These are phyloP conservation scores for Salvia miltiorrhiza DNA, from an alignment of 257 asterid species.

Conservation along the genomic window DNA sequence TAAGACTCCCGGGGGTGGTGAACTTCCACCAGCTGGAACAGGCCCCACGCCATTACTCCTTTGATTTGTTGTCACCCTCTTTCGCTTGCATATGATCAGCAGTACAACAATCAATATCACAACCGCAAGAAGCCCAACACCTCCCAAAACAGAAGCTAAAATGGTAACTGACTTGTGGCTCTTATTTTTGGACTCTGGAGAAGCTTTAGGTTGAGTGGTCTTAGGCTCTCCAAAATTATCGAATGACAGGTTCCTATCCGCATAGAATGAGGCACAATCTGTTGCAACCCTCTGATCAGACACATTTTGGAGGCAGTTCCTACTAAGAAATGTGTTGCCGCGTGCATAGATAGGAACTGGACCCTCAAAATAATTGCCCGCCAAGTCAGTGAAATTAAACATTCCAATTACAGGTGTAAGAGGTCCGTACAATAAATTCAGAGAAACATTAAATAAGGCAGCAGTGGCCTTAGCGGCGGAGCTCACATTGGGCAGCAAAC, in stretches of 20 bases:
- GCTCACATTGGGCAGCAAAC: constrained; percentile 52
- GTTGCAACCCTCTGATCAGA: constrained; percentile 49
- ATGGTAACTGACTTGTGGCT: constrained; percentile 41
- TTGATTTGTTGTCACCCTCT: constrained; percentile 44
- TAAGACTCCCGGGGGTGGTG: constrained; percentile 44
- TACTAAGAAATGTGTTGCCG: constrained; percentile 30
- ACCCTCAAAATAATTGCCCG: constrained; percentile 83
- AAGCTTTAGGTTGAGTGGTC: constrained; percentile 35
- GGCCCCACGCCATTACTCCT: constrained; percentile 62
- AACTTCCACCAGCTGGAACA: constrained; percentile 49
- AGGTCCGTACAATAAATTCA: constrained; percentile 65
- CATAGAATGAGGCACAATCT: constrained; percentile 71
- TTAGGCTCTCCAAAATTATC: constrained; percentile 77
- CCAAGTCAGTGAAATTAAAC: constrained; percentile 51
- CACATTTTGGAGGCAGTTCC: constrained; percentile 65
- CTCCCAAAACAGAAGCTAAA: constrained; percentile 72
- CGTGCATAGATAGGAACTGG: constrained; percentile 53
- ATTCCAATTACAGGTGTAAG: constrained; percentile 48
- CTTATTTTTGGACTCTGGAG: constrained; percentile 40
- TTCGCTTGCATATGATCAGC: constrained; percentile 51
- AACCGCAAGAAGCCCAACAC: constrained; percentile 47
- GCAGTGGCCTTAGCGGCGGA: constrained; percentile 28
- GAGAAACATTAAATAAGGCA: constrained; percentile 54
- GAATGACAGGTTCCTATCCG: constrained; percentile 52
- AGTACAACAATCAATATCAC: constrained; percentile 31